Evolutionary conservation across 2,329 filamentous ascomycete genomes (phyloP).

Genomic region (Ophiostoma quercus): DNA sequence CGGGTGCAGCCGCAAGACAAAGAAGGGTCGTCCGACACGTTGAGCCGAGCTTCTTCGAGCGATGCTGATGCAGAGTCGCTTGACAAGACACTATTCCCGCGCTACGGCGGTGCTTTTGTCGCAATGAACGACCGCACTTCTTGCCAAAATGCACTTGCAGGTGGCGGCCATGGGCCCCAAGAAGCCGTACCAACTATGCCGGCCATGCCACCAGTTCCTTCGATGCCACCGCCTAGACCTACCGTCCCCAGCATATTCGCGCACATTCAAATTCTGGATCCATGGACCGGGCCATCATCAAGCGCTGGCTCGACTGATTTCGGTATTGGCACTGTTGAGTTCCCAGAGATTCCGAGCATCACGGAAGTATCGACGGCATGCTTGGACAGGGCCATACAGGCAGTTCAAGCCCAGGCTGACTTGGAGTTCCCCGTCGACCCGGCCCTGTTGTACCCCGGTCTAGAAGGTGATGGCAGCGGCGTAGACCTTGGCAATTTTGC

Average conservation of each 20-base stretch:
- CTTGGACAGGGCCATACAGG: not conserved
- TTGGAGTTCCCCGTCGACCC: not conserved
- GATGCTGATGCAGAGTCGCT: not conserved
- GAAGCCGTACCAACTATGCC: not conserved
- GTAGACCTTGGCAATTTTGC: not conserved
- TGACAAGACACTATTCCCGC: slow-evolving; percentile 11
- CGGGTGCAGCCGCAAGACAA: not conserved
- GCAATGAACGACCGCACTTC: slow-evolving; percentile 13
- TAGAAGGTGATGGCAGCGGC: not conserved
- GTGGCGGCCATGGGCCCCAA: not conserved
- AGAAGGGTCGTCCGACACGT: not conserved
- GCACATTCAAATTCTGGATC: slow-evolving; percentile 15
- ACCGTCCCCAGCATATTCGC: not conserved
- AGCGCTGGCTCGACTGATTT: not conserved
- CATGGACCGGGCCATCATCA: slow-evolving; percentile 9
- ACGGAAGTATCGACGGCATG: not conserved
- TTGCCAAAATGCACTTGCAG: not conserved
- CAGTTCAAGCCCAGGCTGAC: not conserved
- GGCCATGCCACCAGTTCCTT: not conserved
- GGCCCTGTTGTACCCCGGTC: not conserved
- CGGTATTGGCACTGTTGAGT: not conserved
- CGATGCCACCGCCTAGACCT: not conserved
- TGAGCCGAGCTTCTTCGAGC: not conserved
- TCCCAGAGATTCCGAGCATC: not conserved
- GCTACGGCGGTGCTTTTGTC: slow-evolving; percentile 16